A percentile compares a stretch with the other conserved stretches of the same genome.
Evolutionary conservation across 164 flowering plant genomes (phyloP).

Genomic region (Chimonanthus praecox): DNA sequence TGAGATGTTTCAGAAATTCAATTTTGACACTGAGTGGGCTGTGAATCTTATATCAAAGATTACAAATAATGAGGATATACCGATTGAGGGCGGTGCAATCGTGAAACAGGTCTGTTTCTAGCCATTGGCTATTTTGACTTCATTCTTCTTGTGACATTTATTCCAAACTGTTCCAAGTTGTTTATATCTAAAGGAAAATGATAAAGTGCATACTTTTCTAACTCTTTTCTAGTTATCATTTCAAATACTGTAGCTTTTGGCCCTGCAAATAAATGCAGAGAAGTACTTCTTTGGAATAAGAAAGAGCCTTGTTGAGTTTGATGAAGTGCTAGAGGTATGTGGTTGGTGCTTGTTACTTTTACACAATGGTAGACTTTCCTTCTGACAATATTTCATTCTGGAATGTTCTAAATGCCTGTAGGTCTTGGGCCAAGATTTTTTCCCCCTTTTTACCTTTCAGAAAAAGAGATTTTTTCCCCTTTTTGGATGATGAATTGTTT

Average conservation of each 20-base stretch:
- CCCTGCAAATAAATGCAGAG: constrained; percentile 87
- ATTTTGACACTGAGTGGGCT: constrained; percentile 95
- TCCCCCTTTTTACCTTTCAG: too few relatives aligned
- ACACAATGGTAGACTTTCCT: not conserved
- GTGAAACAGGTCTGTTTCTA: constrained; percentile 63
- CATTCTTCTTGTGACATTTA: constrained; percentile 2
- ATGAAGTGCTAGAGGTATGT: constrained; percentile 95
- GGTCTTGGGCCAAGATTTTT: not conserved
- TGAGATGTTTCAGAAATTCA: constrained; percentile 97
- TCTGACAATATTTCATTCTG: not conserved
- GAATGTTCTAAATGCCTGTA: not conserved
- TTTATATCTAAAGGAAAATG: not conserved
- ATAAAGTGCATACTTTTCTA: not conserved
- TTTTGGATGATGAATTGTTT: too few relatives aligned
- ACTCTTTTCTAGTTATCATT: constrained; percentile 3
- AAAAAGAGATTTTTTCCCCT: too few relatives aligned
- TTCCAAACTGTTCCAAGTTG: not conserved
- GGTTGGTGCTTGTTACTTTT: not conserved
- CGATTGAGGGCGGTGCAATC: constrained; percentile 76
- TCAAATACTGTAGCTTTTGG: constrained; percentile 58
- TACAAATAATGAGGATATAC: constrained; percentile 75
- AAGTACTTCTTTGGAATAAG: constrained; percentile 83
- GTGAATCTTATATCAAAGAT: constrained; percentile 77
- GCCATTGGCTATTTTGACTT: not conserved
- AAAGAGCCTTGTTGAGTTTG: constrained; percentile 95